Percentiles rank a stretch among this genome's conserved stretches.
Evolutionary conservation across 768 basidiomycete species (phyloP).

Genomic region (Pisolithus orientalis): DNA sequence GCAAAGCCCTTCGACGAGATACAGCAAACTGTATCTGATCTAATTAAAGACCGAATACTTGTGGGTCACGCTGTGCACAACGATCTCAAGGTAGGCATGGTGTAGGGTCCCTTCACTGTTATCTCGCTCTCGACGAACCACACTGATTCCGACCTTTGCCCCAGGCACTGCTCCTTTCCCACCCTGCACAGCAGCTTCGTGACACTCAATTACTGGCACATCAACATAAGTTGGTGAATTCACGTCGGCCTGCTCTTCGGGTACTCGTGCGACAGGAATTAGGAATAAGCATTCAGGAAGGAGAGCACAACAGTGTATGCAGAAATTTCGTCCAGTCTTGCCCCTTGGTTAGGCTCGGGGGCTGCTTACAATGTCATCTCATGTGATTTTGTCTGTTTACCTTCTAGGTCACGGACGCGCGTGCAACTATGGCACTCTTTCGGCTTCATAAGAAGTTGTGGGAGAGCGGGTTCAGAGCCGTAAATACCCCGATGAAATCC

Average conservation of each 20-base stretch:
- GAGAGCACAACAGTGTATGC: constrained; percentile 88
- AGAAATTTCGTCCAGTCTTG: not conserved
- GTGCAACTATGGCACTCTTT: constrained; percentile 94
- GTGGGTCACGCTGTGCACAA: constrained; percentile 91
- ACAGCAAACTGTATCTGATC: constrained; percentile 68
- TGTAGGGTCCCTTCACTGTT: not conserved
- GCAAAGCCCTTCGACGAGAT: constrained; percentile 76
- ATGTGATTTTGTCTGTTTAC: not conserved
- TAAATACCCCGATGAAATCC: not conserved
- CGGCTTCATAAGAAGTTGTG: constrained; percentile 75
- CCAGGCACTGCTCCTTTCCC: constrained; percentile 65
- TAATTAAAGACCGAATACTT: constrained; percentile 73
- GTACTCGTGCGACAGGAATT: constrained; percentile 77
- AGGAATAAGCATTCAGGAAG: constrained; percentile 72
- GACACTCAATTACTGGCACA: constrained; percentile 65
- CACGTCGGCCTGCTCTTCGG: constrained; percentile 67
- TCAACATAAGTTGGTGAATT: constrained; percentile 55
- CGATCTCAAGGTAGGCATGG: constrained; percentile 61
- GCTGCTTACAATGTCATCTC: not conserved
- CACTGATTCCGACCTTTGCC: not conserved
- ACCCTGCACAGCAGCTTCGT: constrained; percentile 55
- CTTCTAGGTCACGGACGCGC: constrained; percentile 78
- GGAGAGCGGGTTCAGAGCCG: constrained; percentile 47
- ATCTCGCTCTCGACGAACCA: not conserved
- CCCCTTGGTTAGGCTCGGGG: not conserved